A percentile compares a stretch with the other conserved stretches of the same genome.
phyloP scores from a whole-genome alignment of 257 asterid species.

The Prunella vulgaris region DNA sequence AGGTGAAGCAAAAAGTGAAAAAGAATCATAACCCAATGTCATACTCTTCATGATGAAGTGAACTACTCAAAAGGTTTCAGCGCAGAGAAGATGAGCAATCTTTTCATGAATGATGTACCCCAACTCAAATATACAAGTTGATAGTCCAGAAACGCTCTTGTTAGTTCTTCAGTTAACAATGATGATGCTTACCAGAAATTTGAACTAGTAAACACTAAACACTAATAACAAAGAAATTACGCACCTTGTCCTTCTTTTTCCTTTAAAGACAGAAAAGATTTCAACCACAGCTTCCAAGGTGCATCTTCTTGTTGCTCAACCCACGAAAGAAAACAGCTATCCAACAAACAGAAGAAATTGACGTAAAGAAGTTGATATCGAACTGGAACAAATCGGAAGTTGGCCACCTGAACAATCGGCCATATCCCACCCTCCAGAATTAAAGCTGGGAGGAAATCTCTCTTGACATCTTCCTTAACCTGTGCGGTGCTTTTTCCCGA shows the following conservation, averaged over 20 bases:
- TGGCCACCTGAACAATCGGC: constrained; percentile 81
- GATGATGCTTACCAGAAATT: constrained; percentile 6
- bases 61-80: background rate
- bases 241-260: constrained; percentile 46
- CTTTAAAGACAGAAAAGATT: constrained; percentile 35
- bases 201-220: background rate
- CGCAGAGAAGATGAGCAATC: background rate
- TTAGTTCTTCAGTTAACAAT: background rate
- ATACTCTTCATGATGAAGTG: constrained; percentile 13
- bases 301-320: constrained; percentile 81
- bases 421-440: constrained; percentile 74
- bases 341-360: constrained; percentile 83
- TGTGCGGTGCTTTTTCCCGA: constrained; percentile 61
- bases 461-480: constrained; percentile 72
- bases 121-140: constrained; percentile 22
- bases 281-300: constrained; percentile 78
- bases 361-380: constrained; percentile 79
- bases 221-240: constrained; percentile 17
- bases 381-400: constrained; percentile 72
- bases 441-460: constrained; percentile 77
- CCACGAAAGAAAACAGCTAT: constrained; percentile 91
- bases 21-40: constrained; percentile 8
- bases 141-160: constrained; percentile 3
- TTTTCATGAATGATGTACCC: background rate
- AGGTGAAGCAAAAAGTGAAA: background rate